These are phyloP conservation scores for Afroboletus lepidellus DNA, from an alignment of 1,284 basidiomycete species.

Conservation along the genomic window DNA sequence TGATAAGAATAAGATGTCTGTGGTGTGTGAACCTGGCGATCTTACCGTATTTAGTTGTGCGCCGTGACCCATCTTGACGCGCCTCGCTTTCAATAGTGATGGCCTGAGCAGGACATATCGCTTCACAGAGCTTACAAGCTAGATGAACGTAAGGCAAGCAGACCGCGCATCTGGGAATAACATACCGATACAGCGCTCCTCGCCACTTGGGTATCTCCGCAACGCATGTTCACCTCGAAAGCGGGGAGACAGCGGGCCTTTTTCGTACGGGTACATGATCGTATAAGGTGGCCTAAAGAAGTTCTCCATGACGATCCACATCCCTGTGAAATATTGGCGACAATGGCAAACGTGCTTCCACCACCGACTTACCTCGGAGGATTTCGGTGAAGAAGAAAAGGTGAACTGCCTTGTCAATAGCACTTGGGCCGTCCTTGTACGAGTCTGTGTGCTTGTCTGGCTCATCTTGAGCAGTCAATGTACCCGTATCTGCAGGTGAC, in stretches of 20 bases:
- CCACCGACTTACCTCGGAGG: constrained; percentile 70
- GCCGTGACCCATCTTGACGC: constrained; percentile 90
- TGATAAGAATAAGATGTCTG: constrained; percentile 1
- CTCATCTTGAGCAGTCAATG: constrained; percentile 42
- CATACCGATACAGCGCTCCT: constrained; percentile 97
- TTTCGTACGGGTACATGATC: constrained; percentile 98
- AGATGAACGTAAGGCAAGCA: constrained; percentile 12
- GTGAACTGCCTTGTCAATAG: constrained; percentile 94
- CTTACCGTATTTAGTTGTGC: constrained; percentile 94
- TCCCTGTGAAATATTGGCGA: constrained; percentile 56
- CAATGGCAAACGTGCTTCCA: background rate
- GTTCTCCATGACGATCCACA: constrained; percentile 99
- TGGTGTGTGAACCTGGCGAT: constrained; percentile 21
- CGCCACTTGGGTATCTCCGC: constrained; percentile 95
- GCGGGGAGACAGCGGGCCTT: constrained; percentile 95
- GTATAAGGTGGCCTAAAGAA: constrained; percentile 98
- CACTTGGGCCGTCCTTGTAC: constrained; percentile 79
- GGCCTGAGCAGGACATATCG: constrained; percentile 98
- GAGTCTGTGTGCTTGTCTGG: constrained; percentile 56
- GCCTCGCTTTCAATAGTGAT: constrained; percentile 99
- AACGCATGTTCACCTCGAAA: constrained; percentile 99
- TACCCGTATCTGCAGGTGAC: constrained; percentile 40
- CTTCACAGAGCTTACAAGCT: constrained; percentile 99
- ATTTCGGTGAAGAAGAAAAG: constrained; percentile 99
- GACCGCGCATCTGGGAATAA: constrained; percentile 9